These are phyloP conservation scores for Tylopilus vinaceipallidus DNA, from an alignment of 768 basidiomycete genomes.

Conservation along the genomic window DNA sequence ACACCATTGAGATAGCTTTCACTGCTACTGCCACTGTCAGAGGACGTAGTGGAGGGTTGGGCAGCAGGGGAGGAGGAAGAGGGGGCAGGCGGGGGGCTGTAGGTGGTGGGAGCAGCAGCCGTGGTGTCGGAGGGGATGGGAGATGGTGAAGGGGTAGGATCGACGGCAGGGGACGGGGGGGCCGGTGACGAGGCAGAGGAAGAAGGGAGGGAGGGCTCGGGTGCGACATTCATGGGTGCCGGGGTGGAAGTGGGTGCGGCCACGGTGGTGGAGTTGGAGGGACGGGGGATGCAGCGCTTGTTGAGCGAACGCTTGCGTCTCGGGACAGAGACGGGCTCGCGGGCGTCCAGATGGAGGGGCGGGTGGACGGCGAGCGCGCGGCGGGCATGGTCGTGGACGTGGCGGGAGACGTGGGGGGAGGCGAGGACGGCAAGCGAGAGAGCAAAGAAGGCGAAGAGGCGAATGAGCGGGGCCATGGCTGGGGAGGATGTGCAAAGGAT, in stretches of 20 bases:
- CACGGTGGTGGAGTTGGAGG: constrained; percentile 15
- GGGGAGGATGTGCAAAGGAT: constrained; percentile 12
- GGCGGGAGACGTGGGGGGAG: constrained; percentile 37
- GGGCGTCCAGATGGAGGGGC: not conserved
- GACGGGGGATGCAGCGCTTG: constrained; percentile 25
- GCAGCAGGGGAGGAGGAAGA: constrained; percentile 10
- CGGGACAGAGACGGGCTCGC: not conserved
- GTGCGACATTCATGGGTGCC: constrained; percentile 25
- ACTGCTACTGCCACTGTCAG: constrained; percentile 1
- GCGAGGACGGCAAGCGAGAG: constrained; percentile 37
- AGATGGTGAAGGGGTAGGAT: not conserved
- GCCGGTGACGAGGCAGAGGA: not conserved
- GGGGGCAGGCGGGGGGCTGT: constrained; percentile 1
- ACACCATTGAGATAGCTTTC: constrained; percentile 45
- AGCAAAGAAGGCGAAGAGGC: constrained; percentile 42
- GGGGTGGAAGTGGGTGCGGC: not conserved
- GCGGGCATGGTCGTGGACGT: constrained; percentile 21
- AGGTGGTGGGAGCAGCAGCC: not conserved
- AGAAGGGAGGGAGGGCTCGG: not conserved
- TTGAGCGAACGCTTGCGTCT: constrained; percentile 28
- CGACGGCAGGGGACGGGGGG: not conserved
- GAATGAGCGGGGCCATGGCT: constrained; percentile 37
- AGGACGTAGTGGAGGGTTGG: constrained; percentile 14
- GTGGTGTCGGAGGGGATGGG: not conserved
- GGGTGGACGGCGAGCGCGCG: constrained; percentile 12